Conservation (phyloP, 1,139 yeast genomes). For the Zygosaccharomyces pseudobailii region DNA sequence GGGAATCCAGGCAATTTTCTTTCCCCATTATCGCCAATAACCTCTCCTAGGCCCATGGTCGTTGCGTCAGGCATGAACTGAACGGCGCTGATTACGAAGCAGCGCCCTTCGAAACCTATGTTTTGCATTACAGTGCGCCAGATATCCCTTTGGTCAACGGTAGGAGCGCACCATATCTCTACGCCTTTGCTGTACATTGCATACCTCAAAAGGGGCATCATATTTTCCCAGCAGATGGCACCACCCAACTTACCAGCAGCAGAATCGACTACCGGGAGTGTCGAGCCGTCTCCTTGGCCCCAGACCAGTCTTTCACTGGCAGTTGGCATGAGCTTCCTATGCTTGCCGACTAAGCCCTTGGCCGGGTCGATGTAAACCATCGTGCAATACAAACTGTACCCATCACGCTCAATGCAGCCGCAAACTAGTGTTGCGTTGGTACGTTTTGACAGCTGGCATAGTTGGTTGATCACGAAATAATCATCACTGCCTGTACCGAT, state of each 20-base stretch:
- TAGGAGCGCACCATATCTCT: slow-evolving; percentile 40
- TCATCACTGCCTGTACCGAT: slow-evolving; percentile 13
- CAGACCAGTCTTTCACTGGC: slow-evolving; percentile 40
- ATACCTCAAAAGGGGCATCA: slow-evolving; percentile 32
- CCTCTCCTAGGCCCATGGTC: slow-evolving; percentile 18
- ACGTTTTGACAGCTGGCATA: slow-evolving; percentile 30
- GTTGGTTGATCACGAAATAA: slow-evolving; percentile 26
- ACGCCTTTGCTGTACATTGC: slow-evolving; percentile 40
- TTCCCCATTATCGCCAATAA: slow-evolving; percentile 16
- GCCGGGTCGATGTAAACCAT: slow-evolving; percentile 36
- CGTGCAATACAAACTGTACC: slow-evolving; percentile 38
- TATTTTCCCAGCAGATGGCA: slow-evolving; percentile 43
- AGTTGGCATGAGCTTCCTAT: slow-evolving; percentile 40
- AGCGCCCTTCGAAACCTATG: slow-evolving; percentile 37
- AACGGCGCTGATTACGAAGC: slow-evolving; percentile 36
- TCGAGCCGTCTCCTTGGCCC: slow-evolving; percentile 43
- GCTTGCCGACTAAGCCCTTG: slow-evolving; percentile 35
- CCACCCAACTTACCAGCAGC: slow-evolving; percentile 38
- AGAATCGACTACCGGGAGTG: slow-evolving; percentile 35
- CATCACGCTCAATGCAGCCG: slow-evolving; percentile 39
- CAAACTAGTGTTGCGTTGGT: slow-evolving; percentile 32
- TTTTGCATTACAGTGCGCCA: slow-evolving; percentile 38
- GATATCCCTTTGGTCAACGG: slow-evolving; percentile 39
- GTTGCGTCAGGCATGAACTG: slow-evolving; percentile 31
- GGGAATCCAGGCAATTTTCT: slow-evolving; percentile 18